Conservation (phyloP, 257 asterid species). For the Orobanche coerulescens region DNA sequence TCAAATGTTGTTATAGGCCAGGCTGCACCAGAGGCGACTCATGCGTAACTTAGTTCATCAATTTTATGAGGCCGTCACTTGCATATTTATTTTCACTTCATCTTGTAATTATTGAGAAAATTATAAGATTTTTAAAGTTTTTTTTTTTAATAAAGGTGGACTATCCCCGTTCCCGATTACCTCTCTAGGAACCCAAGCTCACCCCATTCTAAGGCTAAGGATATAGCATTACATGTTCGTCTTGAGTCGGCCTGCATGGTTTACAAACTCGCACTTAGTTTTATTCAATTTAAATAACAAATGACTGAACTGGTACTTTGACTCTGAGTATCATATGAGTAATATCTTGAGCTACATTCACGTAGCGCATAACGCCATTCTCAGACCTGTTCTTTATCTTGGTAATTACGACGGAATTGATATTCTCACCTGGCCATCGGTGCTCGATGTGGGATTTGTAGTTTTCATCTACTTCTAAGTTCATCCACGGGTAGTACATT, state of each 20-base stretch:
- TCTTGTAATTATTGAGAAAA: not conserved
- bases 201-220: too few species aligned
- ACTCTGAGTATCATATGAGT: constrained; percentile 46
- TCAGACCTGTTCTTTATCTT: constrained; percentile 33
- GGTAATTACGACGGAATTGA: constrained; percentile 34
- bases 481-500: constrained; percentile 59
- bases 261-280: too few species aligned
- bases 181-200: too few species aligned
- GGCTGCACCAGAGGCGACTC: constrained; percentile 65
- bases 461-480: constrained; percentile 45
- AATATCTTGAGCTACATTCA: constrained; percentile 47
- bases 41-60: constrained; percentile 52
- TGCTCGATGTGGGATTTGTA: constrained; percentile 49
- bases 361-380: constrained; percentile 32
- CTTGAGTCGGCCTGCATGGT: too few species aligned
- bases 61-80: constrained; percentile 34
- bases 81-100: constrained; percentile 10
- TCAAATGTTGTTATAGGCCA: constrained; percentile 48
- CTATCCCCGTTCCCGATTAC: too few species aligned
- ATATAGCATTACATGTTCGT: too few species aligned
- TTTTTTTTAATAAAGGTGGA: too few species aligned
- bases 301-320: constrained; percentile 32
- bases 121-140: constrained; percentile 1
- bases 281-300: not conserved
- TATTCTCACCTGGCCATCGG: constrained; percentile 62